phyloP scores from a whole-genome alignment of 2,329 filamentous ascomycete genomes.

The Sarocladium oryzae region DNA sequence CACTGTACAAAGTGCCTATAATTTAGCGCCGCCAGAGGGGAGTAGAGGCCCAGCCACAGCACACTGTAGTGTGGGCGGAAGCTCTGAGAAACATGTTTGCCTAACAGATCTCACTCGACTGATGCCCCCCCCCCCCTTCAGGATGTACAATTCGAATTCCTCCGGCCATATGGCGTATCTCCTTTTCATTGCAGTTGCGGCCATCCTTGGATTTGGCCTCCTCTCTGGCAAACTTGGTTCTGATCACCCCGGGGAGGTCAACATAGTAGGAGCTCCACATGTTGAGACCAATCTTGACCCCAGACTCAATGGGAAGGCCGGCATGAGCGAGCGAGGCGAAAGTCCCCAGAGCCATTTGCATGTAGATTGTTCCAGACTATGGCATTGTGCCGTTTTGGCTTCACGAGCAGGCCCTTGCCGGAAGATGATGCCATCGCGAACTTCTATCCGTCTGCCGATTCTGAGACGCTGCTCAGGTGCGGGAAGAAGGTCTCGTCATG shows the following conservation, averaged over 20 bases:
- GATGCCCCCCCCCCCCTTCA: too few relatives aligned
- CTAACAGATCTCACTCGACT: too few relatives aligned
- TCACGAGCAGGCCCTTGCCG: slow-evolving; percentile 30
- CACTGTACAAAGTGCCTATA: neutral
- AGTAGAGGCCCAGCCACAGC: too few relatives aligned
- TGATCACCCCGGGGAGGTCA: neutral
- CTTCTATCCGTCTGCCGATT: slow-evolving; percentile 8
- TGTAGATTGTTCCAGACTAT: slow-evolving; percentile 40
- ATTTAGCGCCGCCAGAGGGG: neutral
- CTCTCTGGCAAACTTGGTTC: neutral
- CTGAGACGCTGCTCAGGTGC: slow-evolving; percentile 17
- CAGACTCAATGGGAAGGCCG: slow-evolving; percentile 32
- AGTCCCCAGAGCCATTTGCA: slow-evolving; percentile 33
- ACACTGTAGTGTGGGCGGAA: too few relatives aligned
- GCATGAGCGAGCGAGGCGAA: slow-evolving; percentile 34
- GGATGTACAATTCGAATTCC: too few relatives aligned
- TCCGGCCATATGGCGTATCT: too few relatives aligned
- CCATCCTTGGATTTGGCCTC: neutral
- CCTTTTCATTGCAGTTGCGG: neutral
- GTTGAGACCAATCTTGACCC: slow-evolving; percentile 40
- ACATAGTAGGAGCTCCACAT: slow-evolving; percentile 27
- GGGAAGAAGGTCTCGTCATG: slow-evolving; percentile 37
- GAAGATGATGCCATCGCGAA: slow-evolving; percentile 26
- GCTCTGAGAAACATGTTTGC: too few relatives aligned
- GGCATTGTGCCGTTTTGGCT: slow-evolving; percentile 34